phyloP scores from a whole-genome alignment of 306 rosid species.

The Gastrolobium villosum region DNA sequence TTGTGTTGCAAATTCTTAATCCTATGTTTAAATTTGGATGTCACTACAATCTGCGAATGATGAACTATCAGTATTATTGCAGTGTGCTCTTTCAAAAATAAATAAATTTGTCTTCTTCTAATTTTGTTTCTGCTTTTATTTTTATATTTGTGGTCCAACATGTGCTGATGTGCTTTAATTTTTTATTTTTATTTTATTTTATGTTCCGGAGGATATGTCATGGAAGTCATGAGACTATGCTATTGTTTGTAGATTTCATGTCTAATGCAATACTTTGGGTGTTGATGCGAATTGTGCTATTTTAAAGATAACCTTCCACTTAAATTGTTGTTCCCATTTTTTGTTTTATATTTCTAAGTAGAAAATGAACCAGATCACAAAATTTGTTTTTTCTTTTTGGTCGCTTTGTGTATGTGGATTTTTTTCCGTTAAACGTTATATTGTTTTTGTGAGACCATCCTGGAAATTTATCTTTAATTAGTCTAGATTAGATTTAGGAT shows the following conservation, averaged over 20 bases:
- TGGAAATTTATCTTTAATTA: not conserved
- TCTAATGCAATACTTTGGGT: not conserved
- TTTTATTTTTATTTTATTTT: not conserved
- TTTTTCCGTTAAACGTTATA: slow-evolving; percentile 30
- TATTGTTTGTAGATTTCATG: not conserved
- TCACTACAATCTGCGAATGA: slow-evolving; percentile 14
- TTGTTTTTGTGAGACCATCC: slow-evolving; percentile 26
- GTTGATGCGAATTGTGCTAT: not conserved
- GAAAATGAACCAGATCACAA: slow-evolving; percentile 15
- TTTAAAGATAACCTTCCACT: not conserved
- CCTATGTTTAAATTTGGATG: not conserved
- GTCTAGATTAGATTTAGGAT: slow-evolving; percentile 3
- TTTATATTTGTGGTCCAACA: not conserved
- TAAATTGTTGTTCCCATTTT: not conserved
- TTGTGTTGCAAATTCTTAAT: slow-evolving; percentile 1
- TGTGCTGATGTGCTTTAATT: not conserved
- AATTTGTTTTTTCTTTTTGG: slow-evolving; percentile 11
- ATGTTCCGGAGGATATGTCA: not conserved
- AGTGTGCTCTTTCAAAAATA: slow-evolving; percentile 21
- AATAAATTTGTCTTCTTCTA: not conserved
- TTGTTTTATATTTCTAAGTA: slow-evolving; percentile 8
- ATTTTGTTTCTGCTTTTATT: not conserved
- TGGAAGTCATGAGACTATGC: not conserved
- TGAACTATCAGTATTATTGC: not conserved
- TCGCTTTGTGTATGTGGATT: slow-evolving; percentile 22